These are phyloP conservation scores for Clathrospora elynae DNA, from an alignment of 2,329 filamentous ascomycete species.

Conservation along the genomic window DNA sequence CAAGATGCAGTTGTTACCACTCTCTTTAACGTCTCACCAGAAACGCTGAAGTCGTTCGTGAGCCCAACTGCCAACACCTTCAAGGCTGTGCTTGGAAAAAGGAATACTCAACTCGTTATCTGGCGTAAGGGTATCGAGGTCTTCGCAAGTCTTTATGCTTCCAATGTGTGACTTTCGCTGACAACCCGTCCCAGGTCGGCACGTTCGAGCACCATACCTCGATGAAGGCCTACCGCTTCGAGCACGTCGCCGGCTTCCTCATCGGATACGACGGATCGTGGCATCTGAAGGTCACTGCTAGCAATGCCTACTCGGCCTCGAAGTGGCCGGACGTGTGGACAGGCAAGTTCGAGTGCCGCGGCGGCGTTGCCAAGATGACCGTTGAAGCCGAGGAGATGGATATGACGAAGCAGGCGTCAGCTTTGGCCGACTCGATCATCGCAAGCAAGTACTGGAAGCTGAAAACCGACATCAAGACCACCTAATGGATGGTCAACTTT, in stretches of 20 bases:
- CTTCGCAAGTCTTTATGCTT: conserved; percentile 16
- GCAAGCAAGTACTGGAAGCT: conserved; percentile 15
- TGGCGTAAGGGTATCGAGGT: conserved; percentile 29
- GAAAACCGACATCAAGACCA: conserved; percentile 14
- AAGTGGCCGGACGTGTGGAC: conserved; percentile 27
- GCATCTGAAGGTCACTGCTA: conserved; percentile 16
- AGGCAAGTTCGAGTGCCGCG: conserved; percentile 21
- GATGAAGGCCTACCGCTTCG: conserved; percentile 17
- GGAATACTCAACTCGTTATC: conserved; percentile 20
- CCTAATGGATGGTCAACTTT: too few relatives aligned
- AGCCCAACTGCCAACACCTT: conserved; percentile 16
- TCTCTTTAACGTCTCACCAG: conserved; percentile 13
- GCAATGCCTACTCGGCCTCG: conserved; percentile 16
- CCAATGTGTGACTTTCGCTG: too few relatives aligned
- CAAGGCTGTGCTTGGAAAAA: conserved; percentile 22
- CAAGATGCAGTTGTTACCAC: conserved; percentile 26
- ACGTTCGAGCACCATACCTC: conserved; percentile 19
- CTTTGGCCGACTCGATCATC: conserved; percentile 12
- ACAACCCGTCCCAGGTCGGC: conserved; percentile 13
- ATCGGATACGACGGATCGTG: conserved; percentile 29
- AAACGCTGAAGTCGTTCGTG: conserved; percentile 14
- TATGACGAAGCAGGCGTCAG: conserved; percentile 14
- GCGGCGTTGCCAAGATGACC: conserved; percentile 20
- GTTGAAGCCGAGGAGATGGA: conserved; percentile 12
- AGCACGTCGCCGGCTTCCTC: conserved; percentile 22